Conservation (phyloP, 352 stramenopile species). For the Phytophthora syringae region DNA sequence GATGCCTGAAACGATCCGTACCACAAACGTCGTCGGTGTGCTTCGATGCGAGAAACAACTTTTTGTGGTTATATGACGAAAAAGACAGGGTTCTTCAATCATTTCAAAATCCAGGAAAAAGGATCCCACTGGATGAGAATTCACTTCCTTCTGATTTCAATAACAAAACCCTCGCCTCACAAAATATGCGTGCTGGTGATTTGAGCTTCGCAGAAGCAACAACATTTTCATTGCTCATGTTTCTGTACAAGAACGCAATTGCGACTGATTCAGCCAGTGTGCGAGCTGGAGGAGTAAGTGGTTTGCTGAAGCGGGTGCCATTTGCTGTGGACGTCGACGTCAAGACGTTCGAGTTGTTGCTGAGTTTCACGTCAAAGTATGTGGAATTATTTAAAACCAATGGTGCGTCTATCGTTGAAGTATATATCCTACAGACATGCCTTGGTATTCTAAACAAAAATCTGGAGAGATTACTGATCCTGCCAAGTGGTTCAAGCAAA, state of each 20-base stretch:
- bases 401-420: slow-evolving; percentile 18
- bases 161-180: not conserved
- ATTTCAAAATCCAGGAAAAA: slow-evolving; percentile 53
- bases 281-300: slow-evolving; percentile 1
- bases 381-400: slow-evolving; percentile 37
- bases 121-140: slow-evolving; percentile 48
- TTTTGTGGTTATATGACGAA: slow-evolving; percentile 49
- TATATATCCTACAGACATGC: slow-evolving; percentile 49
- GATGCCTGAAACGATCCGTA: slow-evolving; percentile 15
- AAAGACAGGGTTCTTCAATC: slow-evolving; percentile 37
- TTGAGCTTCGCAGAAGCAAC: slow-evolving; percentile 20
- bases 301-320: slow-evolving; percentile 21
- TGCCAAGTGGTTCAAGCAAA: slow-evolving; percentile 13
- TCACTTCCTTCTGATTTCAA: slow-evolving; percentile 19
- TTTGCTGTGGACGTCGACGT: slow-evolving; percentile 54
- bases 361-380: slow-evolving; percentile 43
- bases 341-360: slow-evolving; percentile 41
- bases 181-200: not conserved
- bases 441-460: slow-evolving; percentile 55
- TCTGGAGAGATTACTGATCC: slow-evolving; percentile 38
- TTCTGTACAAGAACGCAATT: slow-evolving; percentile 51
- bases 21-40: slow-evolving; percentile 35
- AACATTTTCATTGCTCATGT: slow-evolving; percentile 39
- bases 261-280: slow-evolving; percentile 14
- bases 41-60: slow-evolving; percentile 60